phyloP scores from a whole-genome alignment of 345 rosid genomes.

The Pugionium dolabratum region DNA sequence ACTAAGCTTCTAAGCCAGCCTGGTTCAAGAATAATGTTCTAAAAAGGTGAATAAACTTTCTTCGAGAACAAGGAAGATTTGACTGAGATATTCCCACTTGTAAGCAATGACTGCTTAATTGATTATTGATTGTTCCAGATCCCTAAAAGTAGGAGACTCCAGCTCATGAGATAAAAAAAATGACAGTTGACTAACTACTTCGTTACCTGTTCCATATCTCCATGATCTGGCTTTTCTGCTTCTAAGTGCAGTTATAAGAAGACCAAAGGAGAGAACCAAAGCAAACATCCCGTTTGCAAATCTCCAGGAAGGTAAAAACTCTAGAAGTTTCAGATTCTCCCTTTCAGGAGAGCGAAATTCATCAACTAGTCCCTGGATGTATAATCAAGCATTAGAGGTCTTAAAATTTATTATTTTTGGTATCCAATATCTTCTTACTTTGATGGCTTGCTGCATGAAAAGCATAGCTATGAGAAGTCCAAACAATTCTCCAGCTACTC shows the following conservation, averaged over 20 bases:
- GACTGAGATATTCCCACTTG: slow-evolving; percentile 25
- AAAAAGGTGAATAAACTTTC: background rate
- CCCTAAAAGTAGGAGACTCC: slow-evolving; percentile 40
- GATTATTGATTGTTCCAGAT: slow-evolving; percentile 28
- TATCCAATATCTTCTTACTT: slow-evolving; percentile 44
- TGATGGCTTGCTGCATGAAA: slow-evolving; percentile 94
- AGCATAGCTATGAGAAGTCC: slow-evolving; percentile 98
- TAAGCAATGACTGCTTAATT: background rate
- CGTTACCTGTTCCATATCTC: slow-evolving; percentile 88
- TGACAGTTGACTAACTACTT: slow-evolving; percentile 15
- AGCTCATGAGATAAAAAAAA: slow-evolving; percentile 17
- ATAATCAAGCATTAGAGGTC: slow-evolving; percentile 19
- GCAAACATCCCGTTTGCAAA: slow-evolving; percentile 98
- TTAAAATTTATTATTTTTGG: too few species aligned
- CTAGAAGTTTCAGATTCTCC: slow-evolving; percentile 53
- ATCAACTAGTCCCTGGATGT: slow-evolving; percentile 76
- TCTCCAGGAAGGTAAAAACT: slow-evolving; percentile 77
- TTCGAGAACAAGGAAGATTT: slow-evolving; percentile 27
- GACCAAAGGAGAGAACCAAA: slow-evolving; percentile 86
- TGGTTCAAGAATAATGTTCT: slow-evolving; percentile 34
- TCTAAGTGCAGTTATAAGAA: slow-evolving; percentile 70
- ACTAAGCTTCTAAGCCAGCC: slow-evolving; percentile 88
- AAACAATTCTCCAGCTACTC: slow-evolving; percentile 90
- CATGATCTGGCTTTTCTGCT: slow-evolving; percentile 94
- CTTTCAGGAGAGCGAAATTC: slow-evolving; percentile 77